phyloP scores from a whole-genome alignment of 2,329 filamentous ascomycete species.

The Emergomyces pasteurianus region DNA sequence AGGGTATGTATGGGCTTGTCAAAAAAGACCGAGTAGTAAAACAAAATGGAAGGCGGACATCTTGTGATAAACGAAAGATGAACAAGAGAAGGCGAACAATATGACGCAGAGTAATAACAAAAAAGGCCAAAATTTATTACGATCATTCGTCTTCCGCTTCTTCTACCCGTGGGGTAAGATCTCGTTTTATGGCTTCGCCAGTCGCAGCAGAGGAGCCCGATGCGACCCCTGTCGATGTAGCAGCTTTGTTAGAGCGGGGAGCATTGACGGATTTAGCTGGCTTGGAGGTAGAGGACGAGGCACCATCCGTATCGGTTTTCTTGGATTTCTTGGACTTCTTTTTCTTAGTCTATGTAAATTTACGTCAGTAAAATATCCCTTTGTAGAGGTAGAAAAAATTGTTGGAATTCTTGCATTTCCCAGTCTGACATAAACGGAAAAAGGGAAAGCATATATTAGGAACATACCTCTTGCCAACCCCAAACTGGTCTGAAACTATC shows the following conservation, averaged over 20 bases:
- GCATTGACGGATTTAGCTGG: slow-evolving; percentile 3
- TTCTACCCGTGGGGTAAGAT: slow-evolving; percentile 34
- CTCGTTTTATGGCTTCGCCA: slow-evolving; percentile 25
- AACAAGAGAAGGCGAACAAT: not conserved
- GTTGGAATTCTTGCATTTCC: not conserved
- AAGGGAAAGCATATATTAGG: not conserved
- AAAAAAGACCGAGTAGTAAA: not conserved
- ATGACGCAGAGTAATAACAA: not conserved
- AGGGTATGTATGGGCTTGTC: not conserved
- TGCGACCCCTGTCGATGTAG: slow-evolving; percentile 16
- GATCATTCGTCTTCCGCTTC: slow-evolving; percentile 30
- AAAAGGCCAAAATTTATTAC: not conserved
- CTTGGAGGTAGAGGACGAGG: not conserved
- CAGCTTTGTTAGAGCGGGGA: slow-evolving; percentile 6
- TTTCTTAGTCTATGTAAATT: slow-evolving; percentile 18
- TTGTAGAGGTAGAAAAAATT: not conserved
- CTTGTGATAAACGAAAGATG: not conserved
- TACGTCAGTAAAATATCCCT: not conserved
- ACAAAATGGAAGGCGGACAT: no score
- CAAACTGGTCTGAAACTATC: slow-evolving; percentile 92
- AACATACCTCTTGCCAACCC: slow-evolving; percentile 90
- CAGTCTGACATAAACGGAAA: not conserved
- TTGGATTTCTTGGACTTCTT: slow-evolving; percentile 31
- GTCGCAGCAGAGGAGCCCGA: slow-evolving; percentile 17
- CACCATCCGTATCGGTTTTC: slow-evolving; percentile 8